Base-by-base conservation (phyloP, 225 moss, liverwort and hornwort species). In the Rhytidiadelphus loreus region DNA sequence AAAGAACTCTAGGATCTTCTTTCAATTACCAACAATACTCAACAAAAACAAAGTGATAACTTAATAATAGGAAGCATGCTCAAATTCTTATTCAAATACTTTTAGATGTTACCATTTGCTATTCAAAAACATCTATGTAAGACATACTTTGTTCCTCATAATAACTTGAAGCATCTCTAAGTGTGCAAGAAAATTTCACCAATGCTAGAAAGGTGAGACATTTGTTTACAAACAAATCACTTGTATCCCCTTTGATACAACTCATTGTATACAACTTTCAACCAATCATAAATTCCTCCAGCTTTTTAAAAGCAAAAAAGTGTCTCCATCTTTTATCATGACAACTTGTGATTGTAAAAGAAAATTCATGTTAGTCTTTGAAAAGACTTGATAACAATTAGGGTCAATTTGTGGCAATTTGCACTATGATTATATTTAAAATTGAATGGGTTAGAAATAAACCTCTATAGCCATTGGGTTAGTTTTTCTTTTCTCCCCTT, bases 171-270 rank as follows among this genome's bases (percentile, higher is more conserved):
- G 65, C 18, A 18, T 35, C 35, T 64, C 64, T 35, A 66, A 66
- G 33, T 4, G 4, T 25, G 4, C 4, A 39, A 70, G 8, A 70
- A 24, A 70, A 70, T 25, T 39, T 41, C 41, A 41, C 30, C 18
- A 10, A 46, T 3, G 3, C 7, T 30, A 19, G 2, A 73, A 30
- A 0, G 11, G 6, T 3, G 1, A 2, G 4, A 30, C 12, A 32
- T 0, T 48, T 48, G 48, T 32, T 46, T 73, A 44, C 3, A 44
- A 29, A 1, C 0, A 29, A 1, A 46, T 29, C 29, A 46, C 6
- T 71, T 16, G 20, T 43, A 24, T 2, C 13, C 5, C 43, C 5
- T 41, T 41, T 3, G 1, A 14, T 25, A 15, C 25, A 41, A 70
- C 22, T n/a, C 3, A n/a, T 12, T 21, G 12, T 20, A 14, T 20